phyloP scores from a whole-genome alignment of 1,284 basidiomycete genomes.

The Pseudozyma thailandica region DNA sequence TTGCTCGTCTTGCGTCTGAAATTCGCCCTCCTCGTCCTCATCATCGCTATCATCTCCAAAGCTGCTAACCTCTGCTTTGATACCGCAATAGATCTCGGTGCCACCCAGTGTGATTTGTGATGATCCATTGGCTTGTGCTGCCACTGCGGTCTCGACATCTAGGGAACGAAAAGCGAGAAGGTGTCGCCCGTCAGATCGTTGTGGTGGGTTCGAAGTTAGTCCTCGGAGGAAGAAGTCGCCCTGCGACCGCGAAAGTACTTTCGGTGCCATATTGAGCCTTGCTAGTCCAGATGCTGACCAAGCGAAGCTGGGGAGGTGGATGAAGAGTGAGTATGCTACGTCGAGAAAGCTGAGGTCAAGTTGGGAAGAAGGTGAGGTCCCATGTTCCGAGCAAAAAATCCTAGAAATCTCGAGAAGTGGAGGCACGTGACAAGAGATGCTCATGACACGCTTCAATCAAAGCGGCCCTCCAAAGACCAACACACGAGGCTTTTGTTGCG shows the following conservation, averaged over 20 bases:
- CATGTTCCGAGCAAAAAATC: slow-evolving; percentile 18
- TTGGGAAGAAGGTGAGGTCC: not conserved
- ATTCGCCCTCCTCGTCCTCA: slow-evolving; percentile 39
- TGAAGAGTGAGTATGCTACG: too few relatives aligned
- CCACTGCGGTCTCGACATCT: slow-evolving; percentile 41
- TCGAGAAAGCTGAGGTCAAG: not conserved
- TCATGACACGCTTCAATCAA: slow-evolving; percentile 20
- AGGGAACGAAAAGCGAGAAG: slow-evolving; percentile 56
- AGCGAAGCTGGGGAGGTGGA: not conserved
- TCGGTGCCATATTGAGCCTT: slow-evolving; percentile 39
- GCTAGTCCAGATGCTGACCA: too few relatives aligned
- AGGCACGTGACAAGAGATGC: slow-evolving; percentile 32
- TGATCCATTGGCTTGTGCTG: slow-evolving; percentile 58
- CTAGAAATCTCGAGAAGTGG: slow-evolving; percentile 16
- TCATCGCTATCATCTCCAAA: slow-evolving; percentile 45
- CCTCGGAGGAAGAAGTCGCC: slow-evolving; percentile 59
- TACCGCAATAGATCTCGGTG: slow-evolving; percentile 60
- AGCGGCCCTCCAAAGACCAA: slow-evolving; percentile 23
- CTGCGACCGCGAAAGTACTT: slow-evolving; percentile 59
- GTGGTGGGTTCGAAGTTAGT: slow-evolving; percentile 48
- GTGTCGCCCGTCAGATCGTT: slow-evolving; percentile 52
- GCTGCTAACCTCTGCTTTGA: slow-evolving; percentile 58
- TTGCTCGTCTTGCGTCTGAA: slow-evolving; percentile 43
- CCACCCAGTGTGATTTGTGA: slow-evolving; percentile 55
- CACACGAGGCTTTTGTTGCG: slow-evolving; percentile 12